Evolutionary conservation across 2,329 filamentous ascomycete species (phyloP).

Genomic region (Scorias spongiosa): DNA sequence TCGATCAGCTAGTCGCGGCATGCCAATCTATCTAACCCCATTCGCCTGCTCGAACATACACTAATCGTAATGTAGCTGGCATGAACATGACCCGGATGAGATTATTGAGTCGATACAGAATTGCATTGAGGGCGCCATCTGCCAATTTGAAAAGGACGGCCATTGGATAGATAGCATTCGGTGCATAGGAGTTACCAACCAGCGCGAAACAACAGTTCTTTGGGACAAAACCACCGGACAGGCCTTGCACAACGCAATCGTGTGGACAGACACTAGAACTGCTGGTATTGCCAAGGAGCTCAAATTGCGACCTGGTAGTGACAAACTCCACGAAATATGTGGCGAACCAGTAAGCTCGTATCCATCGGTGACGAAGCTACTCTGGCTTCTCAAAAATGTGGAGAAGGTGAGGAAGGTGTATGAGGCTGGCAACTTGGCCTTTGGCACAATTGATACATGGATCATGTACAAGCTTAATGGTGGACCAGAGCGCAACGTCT

Average conservation of each 20-base stretch:
- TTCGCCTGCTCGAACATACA: too few species aligned
- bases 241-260: slow-evolving; percentile 69
- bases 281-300: slow-evolving; percentile 61
- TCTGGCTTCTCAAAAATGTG: slow-evolving; percentile 66
- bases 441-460: slow-evolving; percentile 83
- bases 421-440: slow-evolving; percentile 58
- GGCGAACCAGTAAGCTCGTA: slow-evolving; percentile 80
- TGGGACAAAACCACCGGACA: slow-evolving; percentile 74
- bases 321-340: slow-evolving; percentile 54
- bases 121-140: slow-evolving; percentile 64
- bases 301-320: slow-evolving; percentile 50
- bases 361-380: slow-evolving; percentile 69
- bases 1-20: neutral
- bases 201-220: slow-evolving; percentile 74
- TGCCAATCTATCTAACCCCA: too few species aligned
- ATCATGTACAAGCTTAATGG: slow-evolving; percentile 74
- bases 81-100: slow-evolving; percentile 73
- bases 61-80: slow-evolving; percentile 45
- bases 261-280: slow-evolving; percentile 80
- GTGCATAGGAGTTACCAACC: slow-evolving; percentile 74
- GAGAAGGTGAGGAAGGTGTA: slow-evolving; percentile 58
- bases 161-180: slow-evolving; percentile 54
- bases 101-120: slow-evolving; percentile 59
- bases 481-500: slow-evolving; percentile 48
- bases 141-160: slow-evolving; percentile 55